Evolutionary conservation across 192 early-diverging fungal genomes (phyloP).

Genomic region (Coemansia sp.): DNA sequence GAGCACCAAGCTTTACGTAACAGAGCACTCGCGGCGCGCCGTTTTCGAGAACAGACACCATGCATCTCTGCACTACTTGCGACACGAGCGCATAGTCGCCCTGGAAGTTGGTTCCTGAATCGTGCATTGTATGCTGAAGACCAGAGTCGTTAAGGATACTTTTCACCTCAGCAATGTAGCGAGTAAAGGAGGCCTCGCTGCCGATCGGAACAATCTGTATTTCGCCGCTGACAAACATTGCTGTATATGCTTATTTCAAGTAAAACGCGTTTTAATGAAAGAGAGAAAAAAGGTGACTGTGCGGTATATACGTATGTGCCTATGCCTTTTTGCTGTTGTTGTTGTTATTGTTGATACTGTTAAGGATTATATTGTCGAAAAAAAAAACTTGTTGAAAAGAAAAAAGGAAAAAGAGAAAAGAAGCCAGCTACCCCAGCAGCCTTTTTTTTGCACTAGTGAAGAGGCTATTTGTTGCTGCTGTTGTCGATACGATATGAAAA

Average conservation of each 20-base stretch:
- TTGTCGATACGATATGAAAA: no score
- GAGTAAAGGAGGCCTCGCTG: conserved; percentile 34
- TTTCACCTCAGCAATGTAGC: conserved; percentile 43
- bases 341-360: no score
- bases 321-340: no score
- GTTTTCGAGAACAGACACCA: conserved; percentile 44
- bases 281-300: conserved; percentile 14
- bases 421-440: no score
- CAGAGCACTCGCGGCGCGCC: conserved; percentile 46
- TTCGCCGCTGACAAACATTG: conserved; percentile 48
- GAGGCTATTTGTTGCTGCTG: no score
- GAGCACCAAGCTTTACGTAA: conserved; percentile 45
- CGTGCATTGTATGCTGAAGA: conserved; percentile 50
- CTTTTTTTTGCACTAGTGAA: no score
- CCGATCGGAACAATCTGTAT: conserved; percentile 47
- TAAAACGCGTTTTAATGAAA: neutral
- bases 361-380: no score
- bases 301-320: no score
- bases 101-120: conserved; percentile 48
- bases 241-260: neutral
- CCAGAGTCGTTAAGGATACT: conserved; percentile 37
- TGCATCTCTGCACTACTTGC: conserved; percentile 34
- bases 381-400: neutral
- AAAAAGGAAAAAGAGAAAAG: neutral
- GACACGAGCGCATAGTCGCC: conserved; percentile 43